Evolutionary conservation across 2,329 filamentous ascomycete genomes (phyloP), one percentile per base, ranked within the genome.

Genomic region (Colletotrichum sp.): DNA sequence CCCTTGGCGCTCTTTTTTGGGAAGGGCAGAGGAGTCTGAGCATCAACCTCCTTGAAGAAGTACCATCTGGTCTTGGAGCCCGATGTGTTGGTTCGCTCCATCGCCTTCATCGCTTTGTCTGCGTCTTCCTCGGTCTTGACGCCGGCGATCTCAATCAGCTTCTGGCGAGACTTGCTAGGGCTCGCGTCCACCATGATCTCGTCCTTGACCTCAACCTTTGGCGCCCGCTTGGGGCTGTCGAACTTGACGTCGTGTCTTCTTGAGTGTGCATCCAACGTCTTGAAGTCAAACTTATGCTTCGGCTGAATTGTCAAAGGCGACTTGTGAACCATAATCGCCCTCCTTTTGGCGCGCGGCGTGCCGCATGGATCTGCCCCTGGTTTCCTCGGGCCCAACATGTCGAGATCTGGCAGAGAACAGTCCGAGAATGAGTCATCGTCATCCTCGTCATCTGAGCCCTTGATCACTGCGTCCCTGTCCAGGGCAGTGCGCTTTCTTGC

Each of bases 401-500:
- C 75, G 2, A 93, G 82, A 59, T 90, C 87, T 7, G 90, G 88
- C 16, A 93, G 86, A 0, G 93, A 93, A 65, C 89, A 89, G 30
- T 91, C 90, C 22, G 92, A 92, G 22, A 80, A 82, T 48, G 78
- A 79, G 48, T 32, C 59, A 5, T 88, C 90, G 78, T 93, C 88
- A 22, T 90, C 90, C n/a, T 94, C 93, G 12, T 94, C 93, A 80
- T 96, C 94, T 0, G 94, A 96, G 70, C 91, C 93, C 61, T 88
- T 89, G 55, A 96, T 94, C 71, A 93, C 85, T 15, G 91, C 84
- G 79, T 91, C 87, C 82, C 91, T 86, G 74, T 87, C 85, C 65
- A 84, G 78, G 32, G 6, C 28, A 12, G 64, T n/a, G 9, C 74
- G 74, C 48, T 76, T 73, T 32, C 59, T 76, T 12, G 44, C 28